Percentiles rank a stretch among this genome's conserved stretches.
Evolutionary conservation across 345 rosid species (phyloP).

Genomic region (Corchorus capsularis): DNA sequence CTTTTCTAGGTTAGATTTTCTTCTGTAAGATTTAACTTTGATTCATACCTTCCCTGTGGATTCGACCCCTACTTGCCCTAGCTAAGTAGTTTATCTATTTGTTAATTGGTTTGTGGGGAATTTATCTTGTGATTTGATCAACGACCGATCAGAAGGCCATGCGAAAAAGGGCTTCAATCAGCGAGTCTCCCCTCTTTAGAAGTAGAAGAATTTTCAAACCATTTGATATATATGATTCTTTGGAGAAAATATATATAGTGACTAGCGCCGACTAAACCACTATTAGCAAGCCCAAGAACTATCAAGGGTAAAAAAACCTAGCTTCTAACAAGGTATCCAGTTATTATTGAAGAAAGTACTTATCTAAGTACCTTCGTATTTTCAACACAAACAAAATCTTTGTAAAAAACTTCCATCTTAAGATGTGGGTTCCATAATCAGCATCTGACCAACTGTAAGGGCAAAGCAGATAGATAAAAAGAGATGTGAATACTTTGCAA

Average conservation of each 20-base stretch:
- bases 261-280: conserved; percentile 11
- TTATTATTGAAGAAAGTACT: conserved; percentile 4
- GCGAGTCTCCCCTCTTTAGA: neutral
- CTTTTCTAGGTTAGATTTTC: no score
- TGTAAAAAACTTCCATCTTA: conserved; percentile 93
- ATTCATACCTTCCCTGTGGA: no score
- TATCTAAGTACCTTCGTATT: conserved; percentile 71
- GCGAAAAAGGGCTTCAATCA: neutral
- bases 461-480: conserved; percentile 7
- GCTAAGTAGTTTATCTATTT: no score
- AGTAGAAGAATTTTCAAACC: neutral
- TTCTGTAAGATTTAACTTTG: no score
- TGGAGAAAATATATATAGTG: neutral
- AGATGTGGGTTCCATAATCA: conserved; percentile 91
- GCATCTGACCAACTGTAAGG: conserved; percentile 86
- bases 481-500: conserved; percentile 9
- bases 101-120: no score
- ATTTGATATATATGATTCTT: neutral
- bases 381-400: conserved; percentile 87
- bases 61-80: no score
- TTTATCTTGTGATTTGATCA: no score
- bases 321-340: conserved; percentile 10
- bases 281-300: neutral
- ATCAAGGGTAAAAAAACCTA: neutral
- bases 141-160: no score